Base-by-base conservation (phyloP, 305 asterid genomes). In the Solanum hybrid region DNA sequence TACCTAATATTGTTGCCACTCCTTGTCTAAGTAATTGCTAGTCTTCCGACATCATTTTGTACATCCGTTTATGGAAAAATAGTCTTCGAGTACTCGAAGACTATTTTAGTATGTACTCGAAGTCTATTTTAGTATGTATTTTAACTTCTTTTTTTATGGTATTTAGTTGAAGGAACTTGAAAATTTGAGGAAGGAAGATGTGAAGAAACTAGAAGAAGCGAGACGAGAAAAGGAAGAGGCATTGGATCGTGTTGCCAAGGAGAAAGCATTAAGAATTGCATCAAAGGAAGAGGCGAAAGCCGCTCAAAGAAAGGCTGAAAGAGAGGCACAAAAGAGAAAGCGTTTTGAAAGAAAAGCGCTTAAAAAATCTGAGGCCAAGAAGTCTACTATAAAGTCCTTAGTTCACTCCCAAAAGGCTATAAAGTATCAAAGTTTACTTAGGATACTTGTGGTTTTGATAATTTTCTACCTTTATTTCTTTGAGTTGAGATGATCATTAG, bases 361-460 rank as follows among this genome's bases (percentile, higher is more conserved):
- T 9, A 82, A 33, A 89, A 34, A 37, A 86, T 78, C 34, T 3
- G 91, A 89, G 39, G 87, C 81, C 51, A 57, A 41, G 33, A 89
- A 85, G 76, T 83, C 85, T n/a, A 31, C 36, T 26, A n/a, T 89
- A n/a, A 84, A 57, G 27, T 82, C 73, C 39, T 70, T 89, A 72
- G 86, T 73, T 77, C 68, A 85, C 4, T 83, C 89, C 80, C 45
- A 72, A 27, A 84, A 34, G 29, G 73, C 91, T 73, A 73, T 7
- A 34, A 72, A 89, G 78, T 85, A 83, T 89, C 91, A 89, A 82
- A 72, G 41, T 33, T 79, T 89, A 75, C 89, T 68, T 61, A 82
- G 82, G 87, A 81, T 89, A 57, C 20, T 83, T 27, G 81, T 89
- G 17, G 91, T 70, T 89, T 82, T 72, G 34, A 79, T 89, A 41